Conservation (phyloP, 2,329 filamentous ascomycete species). For the Furcasterigmium sp. region DNA sequence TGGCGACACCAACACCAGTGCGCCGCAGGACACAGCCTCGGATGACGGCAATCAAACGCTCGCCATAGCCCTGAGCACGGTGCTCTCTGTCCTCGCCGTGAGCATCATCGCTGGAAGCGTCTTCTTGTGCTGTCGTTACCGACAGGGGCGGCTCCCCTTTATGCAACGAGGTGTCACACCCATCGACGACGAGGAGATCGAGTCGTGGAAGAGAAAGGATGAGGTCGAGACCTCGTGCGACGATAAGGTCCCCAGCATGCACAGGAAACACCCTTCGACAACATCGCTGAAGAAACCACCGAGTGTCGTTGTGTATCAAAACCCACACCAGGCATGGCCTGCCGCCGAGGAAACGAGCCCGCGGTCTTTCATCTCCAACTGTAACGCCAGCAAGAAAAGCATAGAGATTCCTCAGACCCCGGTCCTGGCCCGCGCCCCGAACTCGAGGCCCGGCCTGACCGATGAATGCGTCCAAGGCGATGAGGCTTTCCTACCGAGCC, state of each 20-base stretch:
- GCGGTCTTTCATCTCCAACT: conserved; percentile 7
- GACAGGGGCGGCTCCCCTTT: conserved; percentile 33
- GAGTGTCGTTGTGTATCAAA: conserved; percentile 48
- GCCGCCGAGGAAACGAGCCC: conserved; percentile 6
- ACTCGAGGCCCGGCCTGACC: conserved; percentile 56
- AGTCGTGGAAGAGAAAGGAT: conserved; percentile 50
- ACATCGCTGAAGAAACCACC: conserved; percentile 37
- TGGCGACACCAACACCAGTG: conserved; percentile 3
- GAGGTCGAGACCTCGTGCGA: background rate
- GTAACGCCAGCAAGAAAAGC: conserved; percentile 29
- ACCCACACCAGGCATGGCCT: conserved; percentile 5
- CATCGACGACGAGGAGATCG: conserved; percentile 61
- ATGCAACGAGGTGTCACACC: conserved; percentile 53
- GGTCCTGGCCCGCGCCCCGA: conserved; percentile 54
- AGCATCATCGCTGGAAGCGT: conserved; percentile 26
- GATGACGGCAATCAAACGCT: conserved; percentile 30
- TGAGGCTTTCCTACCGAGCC: conserved; percentile 49
- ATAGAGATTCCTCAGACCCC: conserved; percentile 42
- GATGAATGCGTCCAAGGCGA: conserved; percentile 57
- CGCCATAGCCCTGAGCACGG: conserved; percentile 46
- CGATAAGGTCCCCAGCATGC: conserved; percentile 7
- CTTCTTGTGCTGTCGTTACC: conserved; percentile 31
- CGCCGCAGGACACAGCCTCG: background rate
- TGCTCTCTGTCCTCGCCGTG: conserved; percentile 40
- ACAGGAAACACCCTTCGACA: conserved; percentile 28